Evolutionary conservation across 371 early-diverging fungal species (phyloP).

Genomic region (Lichtheimia ornata): DNA sequence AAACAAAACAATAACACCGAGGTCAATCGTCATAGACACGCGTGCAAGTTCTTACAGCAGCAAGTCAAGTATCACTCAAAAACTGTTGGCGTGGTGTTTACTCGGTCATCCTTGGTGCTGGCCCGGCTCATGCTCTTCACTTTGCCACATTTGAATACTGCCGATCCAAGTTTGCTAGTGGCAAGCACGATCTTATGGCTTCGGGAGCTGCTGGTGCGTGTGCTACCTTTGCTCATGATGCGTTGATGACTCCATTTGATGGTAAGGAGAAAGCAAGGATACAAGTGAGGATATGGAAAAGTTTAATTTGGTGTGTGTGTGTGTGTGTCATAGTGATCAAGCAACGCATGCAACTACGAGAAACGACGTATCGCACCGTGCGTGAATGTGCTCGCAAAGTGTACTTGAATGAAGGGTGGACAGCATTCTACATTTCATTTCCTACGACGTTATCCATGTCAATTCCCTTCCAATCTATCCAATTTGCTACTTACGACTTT

Average conservation of each 20-base stretch:
- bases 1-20: conserved; percentile 2
- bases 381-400: conserved; percentile 73
- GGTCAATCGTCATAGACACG: conserved; percentile 31
- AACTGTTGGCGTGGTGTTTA: conserved; percentile 90
- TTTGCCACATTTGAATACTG: conserved; percentile 92
- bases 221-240: conserved; percentile 88
- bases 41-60: conserved; percentile 38
- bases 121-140: conserved; percentile 95
- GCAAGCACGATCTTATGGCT: conserved; percentile 63
- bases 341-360: conserved; percentile 93
- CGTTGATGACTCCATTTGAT: conserved; percentile 94
- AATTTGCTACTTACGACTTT: conserved; percentile 91
- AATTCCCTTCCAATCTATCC: conserved; percentile 92
- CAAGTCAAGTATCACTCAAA: conserved; percentile 11
- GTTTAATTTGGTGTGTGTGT: not conserved
- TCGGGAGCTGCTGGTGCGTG: conserved; percentile 84
- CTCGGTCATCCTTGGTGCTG: conserved; percentile 90
- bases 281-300: not conserved
- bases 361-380: conserved; percentile 66
- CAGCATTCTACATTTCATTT: conserved; percentile 91
- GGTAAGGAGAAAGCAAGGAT: conserved; percentile 39
- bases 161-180: conserved; percentile 68
- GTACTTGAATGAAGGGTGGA: conserved; percentile 74
- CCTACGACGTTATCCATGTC: conserved; percentile 93
- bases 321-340: conserved; percentile 71